Percentiles rank a stretch among this genome's conserved stretches.
Conservation (phyloP, 23 red algal genomes). For the Gracilaria caudata region DNA sequence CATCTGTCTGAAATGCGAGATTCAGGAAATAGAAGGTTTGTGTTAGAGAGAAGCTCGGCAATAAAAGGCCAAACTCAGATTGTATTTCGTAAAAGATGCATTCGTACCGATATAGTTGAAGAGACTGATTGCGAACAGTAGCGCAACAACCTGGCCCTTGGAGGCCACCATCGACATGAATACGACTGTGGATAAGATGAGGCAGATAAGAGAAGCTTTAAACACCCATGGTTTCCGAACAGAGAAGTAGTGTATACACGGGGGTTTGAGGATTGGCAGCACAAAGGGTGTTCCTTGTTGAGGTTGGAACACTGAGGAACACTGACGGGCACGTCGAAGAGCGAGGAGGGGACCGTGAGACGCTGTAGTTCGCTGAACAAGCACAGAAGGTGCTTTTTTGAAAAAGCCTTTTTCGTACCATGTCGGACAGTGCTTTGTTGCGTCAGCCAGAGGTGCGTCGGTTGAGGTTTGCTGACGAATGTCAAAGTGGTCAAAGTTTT, state of each 20-base stretch:
- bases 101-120: constrained; percentile 66
- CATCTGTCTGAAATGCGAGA: constrained; percentile 47
- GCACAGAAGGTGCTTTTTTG: too few species aligned
- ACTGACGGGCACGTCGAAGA: constrained; percentile 3
- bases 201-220: neutral
- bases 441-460: constrained; percentile 11
- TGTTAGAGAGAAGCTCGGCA: neutral
- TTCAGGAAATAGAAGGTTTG: neutral
- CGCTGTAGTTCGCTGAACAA: neutral
- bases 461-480: constrained; percentile 22
- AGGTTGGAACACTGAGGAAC: neutral
- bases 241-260: neutral
- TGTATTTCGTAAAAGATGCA: neutral
- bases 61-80: neutral
- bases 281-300: neutral
- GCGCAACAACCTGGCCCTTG: constrained; percentile 50
- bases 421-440: too few species aligned
- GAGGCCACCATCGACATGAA: constrained; percentile 33
- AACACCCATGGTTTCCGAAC: neutral
- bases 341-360: neutral
- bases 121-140: constrained; percentile 63
- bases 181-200: neutral
- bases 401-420: too few species aligned
- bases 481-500: neutral
- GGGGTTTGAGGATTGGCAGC: neutral